A percentile compares a stretch with the other conserved stretches of the same genome.
Evolutionary conservation across 2,329 filamentous ascomycete species (phyloP).

Genomic region (Claviceps lovelessii): DNA sequence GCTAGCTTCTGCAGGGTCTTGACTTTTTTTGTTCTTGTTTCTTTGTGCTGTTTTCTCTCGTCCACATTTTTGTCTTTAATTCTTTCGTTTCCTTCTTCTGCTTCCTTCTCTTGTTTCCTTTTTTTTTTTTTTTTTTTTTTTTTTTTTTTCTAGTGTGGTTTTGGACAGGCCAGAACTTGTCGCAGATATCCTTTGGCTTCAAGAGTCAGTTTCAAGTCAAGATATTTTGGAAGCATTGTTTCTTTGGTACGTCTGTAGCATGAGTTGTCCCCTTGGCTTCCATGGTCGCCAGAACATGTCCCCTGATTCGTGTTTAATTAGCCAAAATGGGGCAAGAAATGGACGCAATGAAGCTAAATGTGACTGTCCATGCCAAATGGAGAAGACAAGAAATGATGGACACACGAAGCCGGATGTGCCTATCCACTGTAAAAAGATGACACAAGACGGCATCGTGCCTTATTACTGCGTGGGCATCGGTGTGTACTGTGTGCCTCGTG

Average conservation of each 20-base stretch:
- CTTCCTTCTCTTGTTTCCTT: conserved; percentile 6
- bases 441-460: too few relatives aligned
- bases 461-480: too few relatives aligned
- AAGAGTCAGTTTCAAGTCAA: neutral
- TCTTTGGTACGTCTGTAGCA: neutral
- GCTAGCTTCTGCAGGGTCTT: conserved; percentile 7
- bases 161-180: conserved; percentile 7
- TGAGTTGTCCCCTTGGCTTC: neutral
- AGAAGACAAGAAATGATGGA: too few relatives aligned
- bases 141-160: conserved; percentile 4
- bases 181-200: conserved; percentile 3
- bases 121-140: conserved; percentile 4
- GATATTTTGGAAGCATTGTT: neutral
- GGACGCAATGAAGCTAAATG: too few relatives aligned
- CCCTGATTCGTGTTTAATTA: neutral
- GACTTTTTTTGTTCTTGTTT: conserved; percentile 9
- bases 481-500: too few relatives aligned
- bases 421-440: too few relatives aligned
- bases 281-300: neutral
- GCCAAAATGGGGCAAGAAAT: too few relatives aligned
- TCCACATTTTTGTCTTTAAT: conserved; percentile 7
- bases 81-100: neutral
- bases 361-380: too few relatives aligned
- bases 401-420: too few relatives aligned
- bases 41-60: neutral